Evolutionary conservation across 768 basidiomycete genomes (phyloP).

Genomic region (Russula virescens): DNA sequence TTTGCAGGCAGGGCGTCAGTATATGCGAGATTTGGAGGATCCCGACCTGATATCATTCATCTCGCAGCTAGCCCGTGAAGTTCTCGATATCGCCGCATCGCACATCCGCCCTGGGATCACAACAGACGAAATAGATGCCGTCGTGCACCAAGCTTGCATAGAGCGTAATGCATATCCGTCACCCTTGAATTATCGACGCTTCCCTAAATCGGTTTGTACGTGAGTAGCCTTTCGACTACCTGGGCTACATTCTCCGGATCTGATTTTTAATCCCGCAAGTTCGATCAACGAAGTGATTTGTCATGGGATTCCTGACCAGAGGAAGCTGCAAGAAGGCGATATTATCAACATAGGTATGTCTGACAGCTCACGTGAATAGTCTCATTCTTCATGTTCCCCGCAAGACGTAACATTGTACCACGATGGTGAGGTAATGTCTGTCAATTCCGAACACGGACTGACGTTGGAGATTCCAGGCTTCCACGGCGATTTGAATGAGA

Average conservation of each 20-base stretch:
- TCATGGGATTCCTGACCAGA: conserved; percentile 91
- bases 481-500: conserved; percentile 90
- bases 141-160: conserved; percentile 88
- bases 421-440: conserved; percentile 46
- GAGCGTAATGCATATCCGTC: conserved; percentile 92
- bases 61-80: conserved; percentile 75
- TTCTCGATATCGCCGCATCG: conserved; percentile 89
- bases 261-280: conserved; percentile 34
- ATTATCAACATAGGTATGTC: conserved; percentile 86
- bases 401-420: conserved; percentile 77
- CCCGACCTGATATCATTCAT: conserved; percentile 5
- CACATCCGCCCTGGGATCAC: conserved; percentile 87
- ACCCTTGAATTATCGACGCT: conserved; percentile 84
- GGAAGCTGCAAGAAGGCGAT: conserved; percentile 84
- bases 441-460: conserved; percentile 1
- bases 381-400: conserved; percentile 12
- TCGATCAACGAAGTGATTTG: conserved; percentile 96
- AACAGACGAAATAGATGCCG: conserved; percentile 89
- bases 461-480: conserved; percentile 47
- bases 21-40: conserved; percentile 7
- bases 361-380: conserved; percentile 8
- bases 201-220: conserved; percentile 97
- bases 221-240: conserved; percentile 37
- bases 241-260: background rate
- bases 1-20: conserved; percentile 1